A percentile compares a stretch with the other conserved stretches of the same genome.
These are phyloP conservation scores for Adansonia gregorii DNA, from an alignment of 441 rosid species.

Conservation along the genomic window DNA sequence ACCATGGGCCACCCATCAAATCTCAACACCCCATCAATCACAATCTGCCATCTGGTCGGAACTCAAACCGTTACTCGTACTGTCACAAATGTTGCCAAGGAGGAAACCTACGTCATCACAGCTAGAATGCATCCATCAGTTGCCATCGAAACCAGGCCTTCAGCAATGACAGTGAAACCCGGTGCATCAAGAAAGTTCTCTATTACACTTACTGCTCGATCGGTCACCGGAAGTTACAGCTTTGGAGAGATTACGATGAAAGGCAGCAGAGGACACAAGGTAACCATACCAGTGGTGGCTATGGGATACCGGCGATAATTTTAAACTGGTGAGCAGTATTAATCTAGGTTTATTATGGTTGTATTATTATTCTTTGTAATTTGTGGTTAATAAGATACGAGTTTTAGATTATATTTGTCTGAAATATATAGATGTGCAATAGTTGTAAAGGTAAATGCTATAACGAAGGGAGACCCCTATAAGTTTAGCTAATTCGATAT, in stretches of 20 bases:
- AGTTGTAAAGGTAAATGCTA: constrained; percentile 46
- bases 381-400: constrained; percentile 55
- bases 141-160: constrained; percentile 77
- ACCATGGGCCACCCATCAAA: constrained; percentile 77
- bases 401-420: constrained; percentile 35
- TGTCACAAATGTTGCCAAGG: constrained; percentile 76
- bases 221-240: constrained; percentile 70
- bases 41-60: constrained; percentile 75
- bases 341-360: constrained; percentile 22
- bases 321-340: constrained; percentile 20
- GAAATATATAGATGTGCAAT: constrained; percentile 39
- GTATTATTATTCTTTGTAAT: constrained; percentile 66
- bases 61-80: constrained; percentile 66
- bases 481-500: constrained; percentile 43
- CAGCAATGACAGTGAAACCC: constrained; percentile 77
- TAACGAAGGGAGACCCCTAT: constrained; percentile 31
- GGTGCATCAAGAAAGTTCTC: constrained; percentile 71
- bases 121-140: constrained; percentile 85
- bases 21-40: constrained; percentile 85
- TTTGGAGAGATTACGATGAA: constrained; percentile 80
- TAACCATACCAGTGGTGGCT: constrained; percentile 79
- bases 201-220: constrained; percentile 69
- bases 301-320: constrained; percentile 70
- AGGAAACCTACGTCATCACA: constrained; percentile 81
- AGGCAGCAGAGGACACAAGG: constrained; percentile 95